Conservation (phyloP, 106 monocot genomes). For the Apostasia ramifera region DNA sequence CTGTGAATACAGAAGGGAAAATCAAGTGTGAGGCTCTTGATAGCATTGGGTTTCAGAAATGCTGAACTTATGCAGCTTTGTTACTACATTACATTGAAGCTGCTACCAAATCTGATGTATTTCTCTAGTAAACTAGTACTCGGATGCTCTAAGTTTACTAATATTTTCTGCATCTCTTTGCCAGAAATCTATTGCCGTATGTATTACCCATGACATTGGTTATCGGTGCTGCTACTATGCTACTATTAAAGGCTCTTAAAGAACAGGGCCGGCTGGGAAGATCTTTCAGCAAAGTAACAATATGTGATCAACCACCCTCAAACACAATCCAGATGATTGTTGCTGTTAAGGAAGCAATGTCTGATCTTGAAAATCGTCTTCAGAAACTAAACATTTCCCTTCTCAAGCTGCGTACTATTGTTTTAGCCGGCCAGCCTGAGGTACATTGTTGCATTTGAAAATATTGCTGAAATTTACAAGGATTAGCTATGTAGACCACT, state of each 20-base stretch:
- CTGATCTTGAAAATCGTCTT: conserved; percentile 68
- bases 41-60: too few relatives aligned
- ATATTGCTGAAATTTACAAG: too few relatives aligned
- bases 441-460: conserved; percentile 22
- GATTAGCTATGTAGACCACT: too few relatives aligned
- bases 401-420: conserved; percentile 72
- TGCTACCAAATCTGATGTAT: too few relatives aligned
- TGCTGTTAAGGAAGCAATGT: conserved; percentile 84
- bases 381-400: conserved; percentile 79
- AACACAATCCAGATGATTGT: conserved; percentile 93
- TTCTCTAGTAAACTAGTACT: not conserved
- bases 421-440: conserved; percentile 92
- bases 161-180: not conserved
- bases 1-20: too few relatives aligned
- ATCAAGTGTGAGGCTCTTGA: too few relatives aligned
- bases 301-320: conserved; percentile 93
- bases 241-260: conserved; percentile 72
- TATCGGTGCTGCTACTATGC: conserved; percentile 44
- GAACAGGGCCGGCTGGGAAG: conserved; percentile 92
- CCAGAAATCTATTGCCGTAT: conserved; percentile 71
- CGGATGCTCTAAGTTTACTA: not conserved
- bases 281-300: conserved; percentile 82
- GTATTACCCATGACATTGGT: conserved; percentile 56
- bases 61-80: too few relatives aligned
- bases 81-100: too few relatives aligned